Base-by-base conservation (phyloP, 2,329 filamentous ascomycete genomes). In the Fusarium sp. region DNA sequence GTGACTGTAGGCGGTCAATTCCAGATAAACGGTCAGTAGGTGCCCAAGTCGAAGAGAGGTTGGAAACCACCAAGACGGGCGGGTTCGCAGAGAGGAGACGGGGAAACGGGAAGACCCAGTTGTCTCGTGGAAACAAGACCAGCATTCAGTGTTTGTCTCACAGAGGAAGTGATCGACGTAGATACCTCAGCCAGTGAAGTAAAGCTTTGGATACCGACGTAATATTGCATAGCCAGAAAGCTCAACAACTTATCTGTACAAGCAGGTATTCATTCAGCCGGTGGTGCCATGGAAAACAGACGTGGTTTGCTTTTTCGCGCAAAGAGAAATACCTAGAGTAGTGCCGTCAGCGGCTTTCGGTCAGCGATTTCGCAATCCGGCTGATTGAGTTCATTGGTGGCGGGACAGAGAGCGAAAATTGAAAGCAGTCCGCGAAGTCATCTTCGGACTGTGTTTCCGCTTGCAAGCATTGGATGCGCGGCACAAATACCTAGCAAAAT, bases 151-250 rank as follows among this genome's bases (percentile, higher is more conserved):
- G 14, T 49, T 35, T 58, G 33, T 51, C 63, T 71, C 25, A 53
- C 31, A 57, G 45, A 25, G 70, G 67, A 72, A 72, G 54, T 46
- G 70, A 72, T 72, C 70, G 60, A 63, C 69, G 23, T 7, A 17
- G 40, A 47, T 66, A 25, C 36, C 53, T 50, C 51, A 23, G 23
- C 17, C 46, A 45, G 33, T 23, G 20, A 43, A 45, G 33, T 23
- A 18, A 43, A 69, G 52, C 40, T 69, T 27, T 53, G 37, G 35
- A 55, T 23, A 55, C 47, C 69, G 69, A 71, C 69, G 69, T 72
- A 72, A 72, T 72, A 53, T 40, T 67, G 56, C 70, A 71, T 39
- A 36, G 53, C 50, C 36, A 40, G 40, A 35, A 43, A 36, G 20
- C 37, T 43, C 65, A 49, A 67, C 64, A 54, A 46, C n/a, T n/a